phyloP scores from a whole-genome alignment of 176 grass and related monocot genomes.

The Avena sativa region DNA sequence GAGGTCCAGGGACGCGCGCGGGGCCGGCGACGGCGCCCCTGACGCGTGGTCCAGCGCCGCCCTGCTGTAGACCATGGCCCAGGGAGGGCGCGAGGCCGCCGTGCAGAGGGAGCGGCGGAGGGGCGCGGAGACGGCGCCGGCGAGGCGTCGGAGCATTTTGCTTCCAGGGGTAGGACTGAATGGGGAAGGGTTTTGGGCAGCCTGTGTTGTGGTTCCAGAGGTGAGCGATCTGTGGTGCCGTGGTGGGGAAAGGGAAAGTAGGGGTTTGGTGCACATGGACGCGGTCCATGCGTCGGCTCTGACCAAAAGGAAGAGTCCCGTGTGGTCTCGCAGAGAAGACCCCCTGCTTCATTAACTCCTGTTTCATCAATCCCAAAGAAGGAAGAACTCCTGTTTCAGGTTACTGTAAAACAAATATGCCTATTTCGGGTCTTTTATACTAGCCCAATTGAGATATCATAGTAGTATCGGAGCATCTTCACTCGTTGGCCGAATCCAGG shows the following conservation, averaged over 20 bases:
- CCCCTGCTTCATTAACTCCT: too few species aligned
- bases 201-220: background rate
- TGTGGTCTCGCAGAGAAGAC: background rate
- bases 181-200: background rate
- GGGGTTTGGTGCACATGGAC: constrained; percentile 10
- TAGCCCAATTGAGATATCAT: too few species aligned
- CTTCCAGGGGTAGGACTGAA: background rate
- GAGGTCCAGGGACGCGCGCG: constrained; percentile 19
- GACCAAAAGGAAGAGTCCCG: background rate
- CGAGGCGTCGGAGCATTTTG: constrained; percentile 1
- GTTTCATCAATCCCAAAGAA: too few species aligned
- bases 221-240: background rate
- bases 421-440: background rate
- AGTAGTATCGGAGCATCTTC: too few species aligned
- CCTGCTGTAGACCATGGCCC: constrained; percentile 6
- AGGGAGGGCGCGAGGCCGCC: background rate
- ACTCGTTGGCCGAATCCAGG: too few species aligned
- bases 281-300: background rate
- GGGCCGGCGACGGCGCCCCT: background rate
- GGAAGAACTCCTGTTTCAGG: background rate
- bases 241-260: background rate
- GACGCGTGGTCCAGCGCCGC: constrained; percentile 2
- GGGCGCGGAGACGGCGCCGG: background rate
- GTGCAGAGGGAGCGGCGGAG: constrained; percentile 4
- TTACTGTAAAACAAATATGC: background rate